A percentile compares a stretch with the other conserved stretches of the same genome.
These are phyloP conservation scores for Lactarius akahatsu DNA, from an alignment of 768 basidiomycete genomes.

Conservation along the genomic window DNA sequence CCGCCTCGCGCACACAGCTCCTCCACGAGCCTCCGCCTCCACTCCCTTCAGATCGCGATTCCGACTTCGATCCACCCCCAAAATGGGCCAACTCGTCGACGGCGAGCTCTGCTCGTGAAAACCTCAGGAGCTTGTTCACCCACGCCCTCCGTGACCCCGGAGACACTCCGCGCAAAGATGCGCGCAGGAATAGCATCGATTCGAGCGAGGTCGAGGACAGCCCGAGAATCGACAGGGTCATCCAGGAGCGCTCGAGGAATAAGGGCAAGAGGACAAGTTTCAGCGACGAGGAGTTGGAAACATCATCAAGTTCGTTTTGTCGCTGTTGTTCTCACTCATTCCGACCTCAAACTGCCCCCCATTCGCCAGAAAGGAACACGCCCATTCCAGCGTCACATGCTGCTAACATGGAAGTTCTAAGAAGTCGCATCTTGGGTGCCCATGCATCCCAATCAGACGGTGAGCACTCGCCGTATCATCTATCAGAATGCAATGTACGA, in stretches of 20 bases:
- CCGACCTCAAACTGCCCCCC: background rate
- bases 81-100: slow-evolving; percentile 18
- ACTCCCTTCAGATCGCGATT: slow-evolving; percentile 27
- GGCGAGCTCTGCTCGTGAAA: slow-evolving; percentile 24
- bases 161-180: slow-evolving; percentile 17
- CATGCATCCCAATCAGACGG: slow-evolving; percentile 16
- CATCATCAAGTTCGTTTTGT: slow-evolving; percentile 24
- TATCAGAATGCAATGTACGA: background rate
- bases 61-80: slow-evolving; percentile 29
- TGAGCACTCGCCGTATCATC: background rate
- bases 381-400: slow-evolving; percentile 21
- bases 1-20: slow-evolving; percentile 23
- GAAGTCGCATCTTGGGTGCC: slow-evolving; percentile 17
- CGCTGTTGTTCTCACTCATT: background rate
- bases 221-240: slow-evolving; percentile 26
- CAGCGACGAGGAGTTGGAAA: slow-evolving; percentile 28
- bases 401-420: slow-evolving; percentile 24
- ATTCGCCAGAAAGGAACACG: slow-evolving; percentile 3
- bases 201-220: slow-evolving; percentile 31
- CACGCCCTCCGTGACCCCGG: slow-evolving; percentile 25
- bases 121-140: slow-evolving; percentile 25
- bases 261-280: slow-evolving; percentile 28
- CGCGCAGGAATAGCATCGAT: slow-evolving; percentile 30
- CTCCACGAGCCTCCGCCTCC: slow-evolving; percentile 28
- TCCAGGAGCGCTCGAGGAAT: slow-evolving; percentile 27